Percentiles rank a stretch among this genome's conserved stretches.
Evolutionary conservation across 2,329 filamentous ascomycete genomes (phyloP).

Genomic region (Leptographium galeiforme): DNA sequence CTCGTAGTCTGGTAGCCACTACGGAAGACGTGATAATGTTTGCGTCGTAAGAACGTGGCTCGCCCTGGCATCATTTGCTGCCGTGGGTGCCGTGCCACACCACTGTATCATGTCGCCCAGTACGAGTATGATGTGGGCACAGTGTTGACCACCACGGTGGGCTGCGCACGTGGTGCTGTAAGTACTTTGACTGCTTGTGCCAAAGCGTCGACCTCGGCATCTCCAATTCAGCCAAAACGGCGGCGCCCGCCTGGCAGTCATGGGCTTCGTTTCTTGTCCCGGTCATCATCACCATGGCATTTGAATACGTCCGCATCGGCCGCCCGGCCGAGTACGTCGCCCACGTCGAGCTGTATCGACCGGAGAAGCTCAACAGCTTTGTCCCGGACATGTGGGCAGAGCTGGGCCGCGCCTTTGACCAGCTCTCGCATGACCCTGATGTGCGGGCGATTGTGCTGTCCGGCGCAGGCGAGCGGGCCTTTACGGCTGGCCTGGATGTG

Average conservation of each 20-base stretch:
- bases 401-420: slow-evolving; percentile 56
- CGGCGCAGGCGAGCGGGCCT: slow-evolving; percentile 69
- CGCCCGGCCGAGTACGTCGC: slow-evolving; percentile 60
- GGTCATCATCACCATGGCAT: slow-evolving; percentile 4
- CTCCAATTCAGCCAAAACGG: no score
- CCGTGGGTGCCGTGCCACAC: no score
- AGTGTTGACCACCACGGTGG: no score
- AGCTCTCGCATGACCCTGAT: slow-evolving; percentile 56
- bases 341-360: slow-evolving; percentile 86
- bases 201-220: no score
- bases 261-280: not conserved
- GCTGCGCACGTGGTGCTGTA: no score
- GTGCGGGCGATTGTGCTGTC: slow-evolving; percentile 69
- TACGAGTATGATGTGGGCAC: no score
- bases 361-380: slow-evolving; percentile 81
- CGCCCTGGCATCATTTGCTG: no score
- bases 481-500: slow-evolving; percentile 78
- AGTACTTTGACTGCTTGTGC: no score
- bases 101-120: no score
- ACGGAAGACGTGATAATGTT: no score
- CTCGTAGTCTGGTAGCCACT: no score
- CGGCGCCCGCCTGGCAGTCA: not conserved
- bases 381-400: slow-evolving; percentile 76
- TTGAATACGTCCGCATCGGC: slow-evolving; percentile 31
- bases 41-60: no score